Base-by-base conservation (phyloP, 2,329 filamentous ascomycete species). In the Aspergillus persii region DNA sequence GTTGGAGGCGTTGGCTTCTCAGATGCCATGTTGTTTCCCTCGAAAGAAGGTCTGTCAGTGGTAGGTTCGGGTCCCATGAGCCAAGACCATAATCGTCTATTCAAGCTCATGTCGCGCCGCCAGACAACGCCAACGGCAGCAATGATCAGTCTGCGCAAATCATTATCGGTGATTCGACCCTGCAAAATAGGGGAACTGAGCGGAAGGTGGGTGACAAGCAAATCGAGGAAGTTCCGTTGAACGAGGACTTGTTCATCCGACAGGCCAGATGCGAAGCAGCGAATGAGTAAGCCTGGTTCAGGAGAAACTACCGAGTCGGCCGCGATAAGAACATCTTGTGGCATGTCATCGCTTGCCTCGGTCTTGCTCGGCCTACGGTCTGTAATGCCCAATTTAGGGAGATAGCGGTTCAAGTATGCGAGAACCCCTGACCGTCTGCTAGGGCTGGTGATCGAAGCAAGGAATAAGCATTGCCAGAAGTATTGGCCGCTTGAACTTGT, bases 381-480 rank as follows among this genome's bases (percentile, higher is more conserved):
- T 72, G 47, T 68, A 60, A 63, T 73, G 62, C 84, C 86, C 56
- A 96, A 80, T 66, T 84, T 89, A 23, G 96, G 95, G 31, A 99
- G 79, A 68, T 86, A 87, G 59, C 92, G 88, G 52, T 86, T 82
- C 46, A 99, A 81, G 74, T 96, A 99, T 33, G 93, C 92, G 59
- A 99, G 81, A 44, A 92, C 92, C 29, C 95, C 95, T 63, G 91
- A 87, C 57, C 95, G 87, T 61, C 94, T 85, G 61, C 88, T 92
- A 47, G 91, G 85, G 69, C 93, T 94, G 1, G 95, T 97, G 61
- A 99, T 95, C 18, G 91, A 89, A 8, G 94, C 92, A 18, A 99
- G 80, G 69, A 99, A 98, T 71, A 99, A 89, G 73, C 92, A 97
- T 77, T 99, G 95, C 95, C 95, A 99, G 74, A 98, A 99, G 74